Base-by-base conservation (phyloP, 306 rosid genomes). In the Dicorynia guianensis region DNA sequence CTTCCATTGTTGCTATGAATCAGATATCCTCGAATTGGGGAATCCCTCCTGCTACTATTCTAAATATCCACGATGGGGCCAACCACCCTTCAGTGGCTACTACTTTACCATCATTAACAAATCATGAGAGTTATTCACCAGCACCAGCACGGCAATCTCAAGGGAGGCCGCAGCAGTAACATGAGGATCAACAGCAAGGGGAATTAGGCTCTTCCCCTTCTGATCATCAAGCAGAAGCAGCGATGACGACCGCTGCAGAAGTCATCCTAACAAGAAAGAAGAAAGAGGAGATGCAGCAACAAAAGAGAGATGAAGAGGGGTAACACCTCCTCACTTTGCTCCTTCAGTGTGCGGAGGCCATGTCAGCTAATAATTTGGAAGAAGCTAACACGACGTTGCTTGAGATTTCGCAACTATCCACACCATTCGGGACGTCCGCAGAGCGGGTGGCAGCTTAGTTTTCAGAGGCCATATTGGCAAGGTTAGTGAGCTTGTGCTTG, bases 401-500 rank as follows among this genome's bases (percentile, higher is more conserved):
- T n/a, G n/a, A n/a, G n/a, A n/a, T n/a, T n/a, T 90, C 99, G 0
- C 97, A 95, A 63, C 86, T 95, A 0, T 92, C 99, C 0, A 95
- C 97, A 0, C 97, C 99, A 0, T 95, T 82, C n/a, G 99, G 99
- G 0, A 95, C 97, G 11, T 88, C 99, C 6, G 97, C 99, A 6
- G 97, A 95, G 56, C 81, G 99, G 8, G 99, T 95, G 14, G 99
- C 99, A 2, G 97, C 99, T 0, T 95, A 95, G 52, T 95, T 95
- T 91, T 95, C 99, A 0, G 96, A 95, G 71, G 99, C 99, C 3
- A 95, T 95, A 83, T 95, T 97, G 4, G 99, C 99, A 0, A 86
- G 99, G 67, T 82, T 95, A 6, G 97, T 95, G 53, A 89, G 96
- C 78, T 95, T 97, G 0, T 92, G 97, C 77, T 74, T 95, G 4